Evolutionary conservation across 805 yeast genomes (phyloP), one percentile per base, ranked within the genome.

Genomic region (Hanseniaspora singularis): DNA sequence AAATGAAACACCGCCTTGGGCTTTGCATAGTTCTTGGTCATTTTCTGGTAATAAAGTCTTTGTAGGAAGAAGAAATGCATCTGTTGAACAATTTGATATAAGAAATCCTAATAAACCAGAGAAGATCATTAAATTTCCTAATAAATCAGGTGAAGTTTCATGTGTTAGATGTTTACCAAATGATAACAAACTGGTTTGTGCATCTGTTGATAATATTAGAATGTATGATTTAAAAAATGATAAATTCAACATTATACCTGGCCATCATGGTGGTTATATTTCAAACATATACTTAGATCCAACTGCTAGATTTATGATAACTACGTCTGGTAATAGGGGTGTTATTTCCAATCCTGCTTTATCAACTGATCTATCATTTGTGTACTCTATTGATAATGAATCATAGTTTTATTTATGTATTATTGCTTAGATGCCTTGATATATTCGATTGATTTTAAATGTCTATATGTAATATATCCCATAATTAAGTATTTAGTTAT

Each of bases 241-340:
- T 1, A 54, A 58, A 23, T 92, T 89, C 58, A 71, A 80, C 60
- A 88, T 94, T 54, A 73, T 92, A 10, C 96, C 98, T 0, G 97
- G 98, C 0, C 97, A 92, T 61, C 95, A 85, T 57, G 97, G 98
- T 40, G 95, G 96, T 23, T 75, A 77, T 2, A 66, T 92, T 28
- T 81, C 94, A 40, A 76, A 77, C 44, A 65, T 92, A 52, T 69
- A 75, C 46, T 79, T 88, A 19, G 97, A 89, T 61, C 89, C 89
- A 26, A 81, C 92, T 1, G 85, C 94, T 33, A 66, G 92, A 51
- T 92, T 83, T 60, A 70, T 92, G 80, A 73, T 89, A 5, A 81
- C 95, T 56, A 79, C 96, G 0, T 81, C 94, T 59, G 98, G 98
- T 9, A 85, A 83, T 52, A 73, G 96, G 56, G 98, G 98, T 4